These are phyloP conservation scores for Nidula microcarpa DNA, from an alignment of 768 basidiomycete genomes.

Conservation along the genomic window DNA sequence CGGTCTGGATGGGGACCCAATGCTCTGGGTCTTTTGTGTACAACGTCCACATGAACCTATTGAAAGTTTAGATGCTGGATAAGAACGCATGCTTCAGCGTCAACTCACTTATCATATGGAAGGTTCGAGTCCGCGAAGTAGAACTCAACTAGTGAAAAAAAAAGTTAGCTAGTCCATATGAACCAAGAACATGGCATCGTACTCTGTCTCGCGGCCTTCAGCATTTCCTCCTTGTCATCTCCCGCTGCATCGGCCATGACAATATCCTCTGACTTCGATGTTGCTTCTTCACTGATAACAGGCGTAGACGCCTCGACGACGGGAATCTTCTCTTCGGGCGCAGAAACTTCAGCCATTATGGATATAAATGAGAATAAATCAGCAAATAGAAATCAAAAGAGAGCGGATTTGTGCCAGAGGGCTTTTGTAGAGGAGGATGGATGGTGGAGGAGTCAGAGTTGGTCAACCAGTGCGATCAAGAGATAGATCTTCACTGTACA, in stretches of 20 bases:
- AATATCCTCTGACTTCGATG: conserved; percentile 8
- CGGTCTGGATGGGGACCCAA: conserved; percentile 85
- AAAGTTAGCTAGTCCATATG: neutral
- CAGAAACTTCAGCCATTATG: conserved; percentile 18
- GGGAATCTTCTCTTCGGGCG: conserved; percentile 10
- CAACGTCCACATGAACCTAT: conserved; percentile 92
- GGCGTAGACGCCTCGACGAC: conserved; percentile 1
- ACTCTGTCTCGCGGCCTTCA: conserved; percentile 57
- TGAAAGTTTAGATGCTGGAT: neutral
- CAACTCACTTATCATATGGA: conserved; percentile 75
- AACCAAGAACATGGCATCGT: conserved; percentile 11
- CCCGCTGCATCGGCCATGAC: conserved; percentile 16
- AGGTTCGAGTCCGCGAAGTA: conserved; percentile 98
- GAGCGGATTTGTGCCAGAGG: conserved; percentile 1
- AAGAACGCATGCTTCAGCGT: too few species aligned
- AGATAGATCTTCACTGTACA: neutral
- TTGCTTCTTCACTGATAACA: conserved; percentile 5
- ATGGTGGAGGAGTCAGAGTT: conserved; percentile 12
- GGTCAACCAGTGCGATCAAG: conserved; percentile 3
- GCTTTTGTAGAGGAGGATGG: neutral
- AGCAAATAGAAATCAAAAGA: conserved; percentile 2
- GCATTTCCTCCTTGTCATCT: conserved; percentile 37
- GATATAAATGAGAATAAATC: conserved; percentile 3
- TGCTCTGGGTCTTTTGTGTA: conserved; percentile 79
- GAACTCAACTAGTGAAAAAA: conserved; percentile 69